Conservation (phyloP, 2,329 filamentous ascomycete genomes). For the Claviceps sp. region DNA sequence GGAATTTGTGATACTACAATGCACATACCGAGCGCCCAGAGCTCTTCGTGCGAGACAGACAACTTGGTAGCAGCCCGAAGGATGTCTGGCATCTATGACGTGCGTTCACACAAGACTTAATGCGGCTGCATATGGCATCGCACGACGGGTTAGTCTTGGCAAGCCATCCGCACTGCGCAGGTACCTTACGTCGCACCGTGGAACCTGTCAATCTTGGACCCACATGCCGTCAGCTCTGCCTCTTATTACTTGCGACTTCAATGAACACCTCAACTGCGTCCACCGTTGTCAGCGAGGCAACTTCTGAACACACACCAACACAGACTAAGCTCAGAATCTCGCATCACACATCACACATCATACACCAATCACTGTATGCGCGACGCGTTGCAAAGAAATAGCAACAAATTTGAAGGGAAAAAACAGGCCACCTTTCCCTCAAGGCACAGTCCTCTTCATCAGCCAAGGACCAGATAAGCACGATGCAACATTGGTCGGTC, state of each 20-base stretch:
- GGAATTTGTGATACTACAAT: too few relatives aligned
- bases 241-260: neutral
- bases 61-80: neutral
- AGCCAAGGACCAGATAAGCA: neutral
- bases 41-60: too few relatives aligned
- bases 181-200: neutral
- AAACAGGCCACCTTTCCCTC: neutral
- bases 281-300: neutral
- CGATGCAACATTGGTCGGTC: constrained; percentile 30
- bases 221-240: neutral
- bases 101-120: neutral
- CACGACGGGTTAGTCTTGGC: neutral
- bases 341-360: too few relatives aligned
- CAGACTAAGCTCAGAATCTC: neutral
- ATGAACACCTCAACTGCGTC: neutral
- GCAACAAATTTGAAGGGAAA: neutral
- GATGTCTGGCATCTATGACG: neutral
- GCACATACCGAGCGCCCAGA: too few relatives aligned
- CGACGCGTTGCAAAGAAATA: neutral
- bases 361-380: neutral
- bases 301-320: neutral
- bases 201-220: neutral
- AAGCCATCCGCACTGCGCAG: neutral
- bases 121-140: too few relatives aligned
- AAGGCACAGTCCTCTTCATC: neutral